Conservation (phyloP, 305 asterid species). For the Fraxinus baroniana region DNA sequence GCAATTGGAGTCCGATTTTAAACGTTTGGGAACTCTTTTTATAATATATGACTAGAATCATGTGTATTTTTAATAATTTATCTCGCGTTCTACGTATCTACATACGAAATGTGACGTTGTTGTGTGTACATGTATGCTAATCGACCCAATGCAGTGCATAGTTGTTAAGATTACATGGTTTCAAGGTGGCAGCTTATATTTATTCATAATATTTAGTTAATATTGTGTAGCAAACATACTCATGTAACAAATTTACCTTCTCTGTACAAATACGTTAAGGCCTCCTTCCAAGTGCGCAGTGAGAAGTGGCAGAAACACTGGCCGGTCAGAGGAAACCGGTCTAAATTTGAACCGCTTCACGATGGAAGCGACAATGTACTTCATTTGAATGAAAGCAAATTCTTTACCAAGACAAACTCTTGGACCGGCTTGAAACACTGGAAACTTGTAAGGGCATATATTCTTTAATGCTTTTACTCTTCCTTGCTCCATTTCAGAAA, state of each 20-base stretch:
- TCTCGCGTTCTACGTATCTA: too few species aligned
- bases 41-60: too few species aligned
- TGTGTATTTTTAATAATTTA: too few species aligned
- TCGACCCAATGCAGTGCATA: neutral
- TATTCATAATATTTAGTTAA: too few species aligned
- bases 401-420: conserved; percentile 66
- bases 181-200: neutral
- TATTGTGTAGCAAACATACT: too few species aligned
- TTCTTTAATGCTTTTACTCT: conserved; percentile 35
- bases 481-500: conserved; percentile 34
- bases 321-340: conserved; percentile 36
- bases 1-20: too few species aligned
- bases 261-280: conserved; percentile 36
- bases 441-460: conserved; percentile 47
- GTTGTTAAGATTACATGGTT: conserved; percentile 13
- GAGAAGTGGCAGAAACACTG: conserved; percentile 61
- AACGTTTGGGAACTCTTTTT: too few species aligned
- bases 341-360: conserved; percentile 41
- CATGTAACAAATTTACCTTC: neutral
- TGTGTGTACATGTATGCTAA: too few species aligned
- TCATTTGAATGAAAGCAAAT: conserved; percentile 67
- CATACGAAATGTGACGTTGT: too few species aligned
- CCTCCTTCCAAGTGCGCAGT: conserved; percentile 84
- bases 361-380: conserved; percentile 48
- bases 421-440: conserved; percentile 80